These are phyloP conservation scores for Silene uniflora DNA, from an alignment of 148 eudicot genomes.

Conservation along the genomic window DNA sequence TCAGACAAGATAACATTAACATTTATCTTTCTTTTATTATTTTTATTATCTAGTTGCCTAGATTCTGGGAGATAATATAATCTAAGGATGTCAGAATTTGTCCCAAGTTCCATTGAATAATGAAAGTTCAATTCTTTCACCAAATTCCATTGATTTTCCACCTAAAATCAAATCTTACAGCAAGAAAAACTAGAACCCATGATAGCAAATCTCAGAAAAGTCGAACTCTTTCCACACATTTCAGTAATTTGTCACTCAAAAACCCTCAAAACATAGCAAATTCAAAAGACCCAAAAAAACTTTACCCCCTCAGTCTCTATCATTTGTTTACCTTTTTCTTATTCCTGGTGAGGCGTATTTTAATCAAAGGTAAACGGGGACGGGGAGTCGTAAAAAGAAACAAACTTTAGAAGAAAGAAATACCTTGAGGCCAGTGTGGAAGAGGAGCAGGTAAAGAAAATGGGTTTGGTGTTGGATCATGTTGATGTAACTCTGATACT, in stretches of 20 bases:
- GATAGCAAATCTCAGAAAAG: background rate
- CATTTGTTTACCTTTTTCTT: too few species aligned
- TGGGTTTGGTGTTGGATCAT: constrained; percentile 25
- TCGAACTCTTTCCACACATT: constrained; percentile 17
- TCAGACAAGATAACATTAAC: background rate
- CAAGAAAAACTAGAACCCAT: background rate
- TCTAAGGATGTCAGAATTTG: background rate
- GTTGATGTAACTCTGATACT: constrained; percentile 27
- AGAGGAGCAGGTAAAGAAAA: constrained; percentile 58
- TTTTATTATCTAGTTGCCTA: background rate
- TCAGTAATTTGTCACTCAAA: constrained; percentile 2
- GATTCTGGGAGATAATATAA: background rate
- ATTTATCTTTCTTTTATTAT: background rate
- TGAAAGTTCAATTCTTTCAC: constrained; percentile 10
- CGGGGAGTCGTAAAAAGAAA: background rate
- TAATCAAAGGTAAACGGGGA: background rate
- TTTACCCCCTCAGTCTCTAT: too few species aligned
- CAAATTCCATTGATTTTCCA: constrained; percentile 7
- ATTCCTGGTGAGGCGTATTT: background rate
- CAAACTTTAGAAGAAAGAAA: background rate
- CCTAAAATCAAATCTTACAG: background rate
- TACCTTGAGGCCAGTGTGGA: constrained; percentile 80
- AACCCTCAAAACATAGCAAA: background rate
- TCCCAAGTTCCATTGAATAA: background rate
- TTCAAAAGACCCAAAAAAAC: background rate